phyloP scores from a whole-genome alignment of 805 yeast species.

The Ogataea parapolymorpha region DNA sequence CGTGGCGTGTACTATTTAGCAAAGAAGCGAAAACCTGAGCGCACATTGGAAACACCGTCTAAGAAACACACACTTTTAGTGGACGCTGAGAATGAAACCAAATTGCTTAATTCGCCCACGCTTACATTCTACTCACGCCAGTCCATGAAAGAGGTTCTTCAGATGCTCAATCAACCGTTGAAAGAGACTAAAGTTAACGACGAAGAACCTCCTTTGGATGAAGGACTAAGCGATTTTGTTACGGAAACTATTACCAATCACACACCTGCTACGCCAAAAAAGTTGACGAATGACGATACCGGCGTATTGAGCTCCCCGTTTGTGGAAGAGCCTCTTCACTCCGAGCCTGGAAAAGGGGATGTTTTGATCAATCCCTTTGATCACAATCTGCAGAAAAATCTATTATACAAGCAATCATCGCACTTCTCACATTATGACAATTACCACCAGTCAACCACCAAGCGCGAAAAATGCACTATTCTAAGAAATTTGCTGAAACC shows the following conservation, averaged over 20 bases:
- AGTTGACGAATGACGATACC: constrained; percentile 10
- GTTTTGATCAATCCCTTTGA: constrained; percentile 40
- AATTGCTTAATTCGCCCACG: constrained; percentile 62
- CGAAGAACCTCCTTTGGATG: constrained; percentile 15
- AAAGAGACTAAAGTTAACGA: constrained; percentile 20
- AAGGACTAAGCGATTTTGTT: constrained; percentile 37
- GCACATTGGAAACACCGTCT: constrained; percentile 1
- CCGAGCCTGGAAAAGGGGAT: constrained; percentile 7
- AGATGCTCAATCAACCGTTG: constrained; percentile 66
- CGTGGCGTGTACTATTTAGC: constrained; percentile 31
- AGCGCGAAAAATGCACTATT: constrained; percentile 11
- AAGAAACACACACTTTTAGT: constrained; percentile 1
- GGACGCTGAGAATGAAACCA: constrained; percentile 18
- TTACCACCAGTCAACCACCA: constrained; percentile 16
- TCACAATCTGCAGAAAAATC: constrained; percentile 34
- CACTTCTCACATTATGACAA: constrained; percentile 27
- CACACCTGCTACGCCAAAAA: constrained; percentile 24
- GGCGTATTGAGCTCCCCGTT: constrained; percentile 46
- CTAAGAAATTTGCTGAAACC: constrained; percentile 22
- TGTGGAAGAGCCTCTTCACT: constrained; percentile 29
- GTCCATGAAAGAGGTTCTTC: constrained; percentile 69
- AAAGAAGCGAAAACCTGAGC: constrained; percentile 11
- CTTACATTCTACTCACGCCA: constrained; percentile 71
- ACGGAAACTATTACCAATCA: constrained; percentile 44
- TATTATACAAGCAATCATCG: constrained; percentile 36